Conservation (phyloP, 106 monocot genomes). For the Allium cepa region DNA sequence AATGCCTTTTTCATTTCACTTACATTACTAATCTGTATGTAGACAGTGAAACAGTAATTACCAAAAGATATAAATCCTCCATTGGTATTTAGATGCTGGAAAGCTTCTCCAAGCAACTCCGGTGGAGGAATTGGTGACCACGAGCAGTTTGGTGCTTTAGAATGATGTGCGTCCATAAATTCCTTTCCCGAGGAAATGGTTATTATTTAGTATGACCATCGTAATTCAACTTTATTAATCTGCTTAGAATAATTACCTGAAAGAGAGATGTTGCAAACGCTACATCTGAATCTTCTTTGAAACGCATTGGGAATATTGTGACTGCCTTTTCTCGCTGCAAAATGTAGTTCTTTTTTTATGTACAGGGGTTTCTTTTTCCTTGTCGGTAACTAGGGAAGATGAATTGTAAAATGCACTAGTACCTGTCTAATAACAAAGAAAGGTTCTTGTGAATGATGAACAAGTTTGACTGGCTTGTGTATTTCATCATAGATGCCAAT, state of each 20-base stretch:
- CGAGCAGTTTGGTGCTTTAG: slow-evolving; percentile 45
- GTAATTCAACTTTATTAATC: too few species aligned
- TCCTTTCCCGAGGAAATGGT: slow-evolving; percentile 23
- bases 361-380: too few species aligned
- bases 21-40: too few species aligned
- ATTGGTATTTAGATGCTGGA: slow-evolving; percentile 56
- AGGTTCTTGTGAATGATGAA: slow-evolving; percentile 47
- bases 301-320: too few species aligned
- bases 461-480: slow-evolving; percentile 41
- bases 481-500: slow-evolving; percentile 24
- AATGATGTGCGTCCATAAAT: slow-evolving; percentile 31
- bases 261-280: slow-evolving; percentile 59
- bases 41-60: slow-evolving; percentile 6
- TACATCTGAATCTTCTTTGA: too few species aligned
- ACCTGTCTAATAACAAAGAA: slow-evolving; percentile 63
- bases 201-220: too few species aligned
- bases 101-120: slow-evolving; percentile 56
- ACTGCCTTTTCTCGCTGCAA: too few species aligned
- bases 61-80: slow-evolving; percentile 80
- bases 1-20: too few species aligned
- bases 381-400: too few species aligned
- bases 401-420: too few species aligned
- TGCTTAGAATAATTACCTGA: slow-evolving; percentile 28
- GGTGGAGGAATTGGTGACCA: slow-evolving; percentile 83
- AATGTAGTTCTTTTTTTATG: too few species aligned